phyloP scores from a whole-genome alignment of 2,329 filamentous ascomycete species.

The Monosporascus sp. region DNA sequence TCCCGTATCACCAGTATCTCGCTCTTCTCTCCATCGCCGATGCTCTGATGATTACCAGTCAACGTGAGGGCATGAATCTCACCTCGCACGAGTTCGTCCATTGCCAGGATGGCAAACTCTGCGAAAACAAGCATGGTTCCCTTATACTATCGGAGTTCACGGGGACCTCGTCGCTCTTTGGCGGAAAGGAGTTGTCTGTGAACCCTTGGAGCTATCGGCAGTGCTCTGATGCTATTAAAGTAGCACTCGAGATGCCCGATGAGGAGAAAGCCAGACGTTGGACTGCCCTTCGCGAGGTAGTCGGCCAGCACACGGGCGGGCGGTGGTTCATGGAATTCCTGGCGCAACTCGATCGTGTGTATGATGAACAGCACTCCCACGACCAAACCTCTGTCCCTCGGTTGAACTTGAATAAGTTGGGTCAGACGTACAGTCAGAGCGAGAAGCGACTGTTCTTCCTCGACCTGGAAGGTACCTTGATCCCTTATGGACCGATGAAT shows the following conservation, averaged over 20 bases:
- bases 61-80: constrained; percentile 96
- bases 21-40: constrained; percentile 86
- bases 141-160: constrained; percentile 94
- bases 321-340: constrained; percentile 81
- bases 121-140: constrained; percentile 75
- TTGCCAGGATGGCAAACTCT: constrained; percentile 77
- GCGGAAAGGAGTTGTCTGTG: constrained; percentile 72
- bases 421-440: constrained; percentile 60
- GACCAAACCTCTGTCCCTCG: constrained; percentile 84
- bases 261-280: constrained; percentile 72
- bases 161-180: constrained; percentile 82
- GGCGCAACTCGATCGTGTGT: constrained; percentile 64
- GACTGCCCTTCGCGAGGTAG: constrained; percentile 65
- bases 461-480: constrained; percentile 89
- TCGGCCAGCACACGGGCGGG: constrained; percentile 76
- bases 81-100: constrained; percentile 92
- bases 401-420: constrained; percentile 62
- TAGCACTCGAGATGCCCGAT: constrained; percentile 72
- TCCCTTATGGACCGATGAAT: constrained; percentile 78
- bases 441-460: constrained; percentile 76
- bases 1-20: constrained; percentile 89
- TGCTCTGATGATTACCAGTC: constrained; percentile 87
- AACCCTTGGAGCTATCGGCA: constrained; percentile 95
- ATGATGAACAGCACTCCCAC: constrained; percentile 78
- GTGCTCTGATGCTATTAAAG: constrained; percentile 79